Conservation (phyloP, 768 basidiomycete genomes). For the Boletus speciosus region DNA sequence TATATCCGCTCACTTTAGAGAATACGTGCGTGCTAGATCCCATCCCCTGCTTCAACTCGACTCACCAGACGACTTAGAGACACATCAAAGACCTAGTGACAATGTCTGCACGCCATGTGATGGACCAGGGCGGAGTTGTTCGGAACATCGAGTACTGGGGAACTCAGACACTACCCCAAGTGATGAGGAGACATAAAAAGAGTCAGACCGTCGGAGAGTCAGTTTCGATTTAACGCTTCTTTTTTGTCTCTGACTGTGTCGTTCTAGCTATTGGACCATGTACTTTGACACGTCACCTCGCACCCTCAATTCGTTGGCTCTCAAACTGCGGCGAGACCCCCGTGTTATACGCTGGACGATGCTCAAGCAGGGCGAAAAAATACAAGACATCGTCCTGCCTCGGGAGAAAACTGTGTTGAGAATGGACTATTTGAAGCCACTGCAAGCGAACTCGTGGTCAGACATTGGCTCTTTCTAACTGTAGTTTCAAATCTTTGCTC, state of each 20-base stretch:
- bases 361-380: constrained; percentile 69
- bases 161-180: constrained; percentile 65
- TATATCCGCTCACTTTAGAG: constrained; percentile 68
- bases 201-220: constrained; percentile 70
- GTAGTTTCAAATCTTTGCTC: background rate
- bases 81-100: constrained; percentile 74
- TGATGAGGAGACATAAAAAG: constrained; percentile 62
- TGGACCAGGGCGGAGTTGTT: constrained; percentile 77
- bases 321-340: constrained; percentile 72
- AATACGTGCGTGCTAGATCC: constrained; percentile 54
- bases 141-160: constrained; percentile 77
- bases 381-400: constrained; percentile 61
- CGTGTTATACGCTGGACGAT: constrained; percentile 81
- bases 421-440: constrained; percentile 23
- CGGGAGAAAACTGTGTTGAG: constrained; percentile 43
- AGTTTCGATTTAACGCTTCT: constrained; percentile 33
- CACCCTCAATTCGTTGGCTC: constrained; percentile 60
- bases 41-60: background rate
- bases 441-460: constrained; percentile 26
- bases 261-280: constrained; percentile 80
- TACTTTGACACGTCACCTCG: constrained; percentile 84
- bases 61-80: constrained; percentile 38
- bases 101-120: constrained; percentile 65
- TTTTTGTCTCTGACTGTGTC: constrained; percentile 4
- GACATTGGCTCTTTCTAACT: constrained; percentile 17